Percentiles rank a stretch among this genome's conserved stretches.
These are phyloP conservation scores for Bipolaris cookei DNA, from an alignment of 2,329 filamentous ascomycete species.

Conservation along the genomic window DNA sequence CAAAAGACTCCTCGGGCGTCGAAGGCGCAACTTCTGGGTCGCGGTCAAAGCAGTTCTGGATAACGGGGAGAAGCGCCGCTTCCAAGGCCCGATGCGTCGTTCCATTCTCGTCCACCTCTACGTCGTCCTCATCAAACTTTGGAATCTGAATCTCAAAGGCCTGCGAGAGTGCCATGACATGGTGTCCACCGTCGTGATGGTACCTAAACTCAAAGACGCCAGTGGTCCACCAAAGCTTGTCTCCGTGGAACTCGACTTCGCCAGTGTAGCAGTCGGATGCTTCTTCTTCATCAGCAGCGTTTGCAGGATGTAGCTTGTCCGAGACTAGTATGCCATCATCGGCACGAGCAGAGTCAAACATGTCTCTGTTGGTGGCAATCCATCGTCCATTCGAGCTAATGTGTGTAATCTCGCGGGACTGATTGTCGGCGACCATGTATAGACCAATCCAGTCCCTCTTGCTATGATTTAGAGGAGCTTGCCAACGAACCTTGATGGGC, in stretches of 20 bases:
- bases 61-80: constrained; percentile 76
- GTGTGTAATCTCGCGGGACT: constrained; percentile 80
- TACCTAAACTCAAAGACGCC: constrained; percentile 97
- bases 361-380: constrained; percentile 78
- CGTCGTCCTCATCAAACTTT: constrained; percentile 77
- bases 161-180: constrained; percentile 90
- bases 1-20: constrained; percentile 80
- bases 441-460: constrained; percentile 95
- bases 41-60: constrained; percentile 90
- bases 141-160: constrained; percentile 90
- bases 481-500: constrained; percentile 89
- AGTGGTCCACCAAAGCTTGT: constrained; percentile 97
- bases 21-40: constrained; percentile 89
- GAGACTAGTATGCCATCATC: constrained; percentile 77
- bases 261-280: constrained; percentile 71
- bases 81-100: constrained; percentile 75
- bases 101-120: constrained; percentile 64
- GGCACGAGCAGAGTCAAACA: constrained; percentile 75
- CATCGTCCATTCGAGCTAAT: constrained; percentile 88
- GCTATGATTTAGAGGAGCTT: constrained; percentile 82
- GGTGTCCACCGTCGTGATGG: constrained; percentile 91
- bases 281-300: constrained; percentile 54
- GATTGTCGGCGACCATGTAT: constrained; percentile 95
- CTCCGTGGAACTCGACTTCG: constrained; percentile 85
- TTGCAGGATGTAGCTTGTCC: constrained; percentile 64